Evolutionary conservation across 768 basidiomycete genomes (phyloP), one percentile per base, ranked within the genome.

Genomic region (Collybiopsis confluens): DNA sequence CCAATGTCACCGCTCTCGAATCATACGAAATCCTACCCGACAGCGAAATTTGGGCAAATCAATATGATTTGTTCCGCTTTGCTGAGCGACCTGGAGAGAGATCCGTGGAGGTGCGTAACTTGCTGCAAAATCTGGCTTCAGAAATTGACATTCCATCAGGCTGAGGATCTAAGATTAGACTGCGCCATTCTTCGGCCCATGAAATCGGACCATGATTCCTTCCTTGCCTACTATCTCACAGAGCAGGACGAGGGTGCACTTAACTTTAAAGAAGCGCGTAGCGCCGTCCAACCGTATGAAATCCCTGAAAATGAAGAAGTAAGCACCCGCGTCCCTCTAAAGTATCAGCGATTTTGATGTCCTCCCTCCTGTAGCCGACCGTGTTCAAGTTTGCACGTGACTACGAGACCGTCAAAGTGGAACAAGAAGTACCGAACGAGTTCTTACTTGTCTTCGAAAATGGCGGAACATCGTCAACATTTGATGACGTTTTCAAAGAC

Each of bases 181-280:
- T 92, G 90, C 64, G 91, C 90, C 18, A 87, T 92, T 55, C 71
- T 93, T 51, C 81, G 91, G 24, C 90, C 91, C 1, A 90, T 91
- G 88, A 88, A 89, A 64, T 85, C 88, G 2, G 91, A 92, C 45
- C 87, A 90, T 21, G 90, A 92, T 62, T 88, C 90, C 42, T 92
- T 92, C 80, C 70, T 93, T 52, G 83, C 90, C 10, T 92, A 90
- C 63, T 92, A 92, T 58, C 81, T 92, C 26, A 86, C 90, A 1
- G 76, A 81, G 62, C 83, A 88, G 28, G 90, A 92, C 64, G 84
- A 83, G 13, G 75, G 81, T 8, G 89, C 90, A 1, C 52, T 80
- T 16, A 68, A 73, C 56, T 85, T 90, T 71, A 90, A 90, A 65
- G 72, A 78, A 24, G 73, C 73, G 16, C 78, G 88, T 24, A 68